phyloP scores from a whole-genome alignment of 2,329 filamentous ascomycete species.

The Hypoxylon sp. region DNA sequence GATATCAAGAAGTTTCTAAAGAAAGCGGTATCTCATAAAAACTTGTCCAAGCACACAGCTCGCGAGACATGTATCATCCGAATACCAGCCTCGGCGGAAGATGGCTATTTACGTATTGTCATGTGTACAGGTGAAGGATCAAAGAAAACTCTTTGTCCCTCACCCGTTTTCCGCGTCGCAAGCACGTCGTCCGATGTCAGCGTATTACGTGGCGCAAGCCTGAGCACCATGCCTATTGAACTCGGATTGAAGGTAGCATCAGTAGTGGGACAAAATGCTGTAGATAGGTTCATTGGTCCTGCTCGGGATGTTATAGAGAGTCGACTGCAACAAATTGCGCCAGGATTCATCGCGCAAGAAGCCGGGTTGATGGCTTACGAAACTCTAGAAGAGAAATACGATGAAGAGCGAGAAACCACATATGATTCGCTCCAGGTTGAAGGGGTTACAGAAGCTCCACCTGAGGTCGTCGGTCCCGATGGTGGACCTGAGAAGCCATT shows the following conservation, averaged over 20 bases:
- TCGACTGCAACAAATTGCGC: conserved; percentile 54
- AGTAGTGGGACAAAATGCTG: conserved; percentile 63
- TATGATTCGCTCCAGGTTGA: conserved; percentile 58
- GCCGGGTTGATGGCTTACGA: conserved; percentile 61
- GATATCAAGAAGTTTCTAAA: conserved; percentile 76
- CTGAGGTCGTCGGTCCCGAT: conserved; percentile 63
- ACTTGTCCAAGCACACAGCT: conserved; percentile 64
- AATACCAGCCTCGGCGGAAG: conserved; percentile 73
- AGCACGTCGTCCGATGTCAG: conserved; percentile 74
- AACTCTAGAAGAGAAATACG: conserved; percentile 58
- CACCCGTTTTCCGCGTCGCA: conserved; percentile 78
- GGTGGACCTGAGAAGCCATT: conserved; percentile 68
- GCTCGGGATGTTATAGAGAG: conserved; percentile 61
- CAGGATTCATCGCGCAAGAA: conserved; percentile 57
- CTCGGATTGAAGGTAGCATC: conserved; percentile 72
- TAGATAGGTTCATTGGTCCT: conserved; percentile 62
- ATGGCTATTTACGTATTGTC: conserved; percentile 79
- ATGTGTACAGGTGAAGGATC: conserved; percentile 65
- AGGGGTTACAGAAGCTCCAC: conserved; percentile 53
- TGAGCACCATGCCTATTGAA: conserved; percentile 76
- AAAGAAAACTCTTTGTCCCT: conserved; percentile 72
- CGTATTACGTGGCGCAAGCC: conserved; percentile 74
- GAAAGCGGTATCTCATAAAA: conserved; percentile 64
- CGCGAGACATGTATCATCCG: conserved; percentile 76
- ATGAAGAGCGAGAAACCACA: conserved; percentile 52